Evolutionary conservation across 306 rosid genomes (phyloP).

Genomic region (Prunus kanzakura): DNA sequence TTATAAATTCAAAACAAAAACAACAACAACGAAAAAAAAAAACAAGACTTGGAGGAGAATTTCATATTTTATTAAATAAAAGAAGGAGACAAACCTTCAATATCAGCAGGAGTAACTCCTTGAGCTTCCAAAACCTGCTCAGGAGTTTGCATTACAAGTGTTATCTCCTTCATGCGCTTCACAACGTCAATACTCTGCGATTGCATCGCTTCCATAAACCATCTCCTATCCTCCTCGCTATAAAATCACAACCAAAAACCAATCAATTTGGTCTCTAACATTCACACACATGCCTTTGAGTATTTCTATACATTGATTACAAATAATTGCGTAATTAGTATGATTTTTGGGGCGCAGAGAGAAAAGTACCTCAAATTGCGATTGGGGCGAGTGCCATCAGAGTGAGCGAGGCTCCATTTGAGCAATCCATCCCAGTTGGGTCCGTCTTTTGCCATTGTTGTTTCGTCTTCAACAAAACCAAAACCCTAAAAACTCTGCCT

Average conservation of each 20-base stretch:
- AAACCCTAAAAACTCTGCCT: neutral
- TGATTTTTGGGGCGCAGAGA: neutral
- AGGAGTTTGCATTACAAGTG: slow-evolving; percentile 86
- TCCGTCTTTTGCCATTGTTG: slow-evolving; percentile 66
- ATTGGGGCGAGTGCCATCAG: slow-evolving; percentile 69
- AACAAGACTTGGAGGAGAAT: neutral
- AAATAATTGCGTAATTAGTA: neutral
- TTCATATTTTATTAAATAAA: neutral
- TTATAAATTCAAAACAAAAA: neutral
- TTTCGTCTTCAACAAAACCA: neutral
- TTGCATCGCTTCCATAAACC: slow-evolving; percentile 97
- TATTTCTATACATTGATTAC: neutral
- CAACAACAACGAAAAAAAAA: neutral
- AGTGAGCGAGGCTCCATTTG: slow-evolving; percentile 79
- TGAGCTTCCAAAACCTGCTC: slow-evolving; percentile 79
- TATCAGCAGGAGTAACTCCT: slow-evolving; percentile 64
- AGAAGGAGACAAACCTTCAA: slow-evolving; percentile 55
- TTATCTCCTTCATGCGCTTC: slow-evolving; percentile 93
- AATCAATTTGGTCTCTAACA: neutral
- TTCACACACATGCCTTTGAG: neutral
- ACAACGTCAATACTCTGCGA: slow-evolving; percentile 69
- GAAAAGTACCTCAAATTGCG: slow-evolving; percentile 51
- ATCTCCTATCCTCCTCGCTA: slow-evolving; percentile 84
- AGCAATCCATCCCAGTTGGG: slow-evolving; percentile 92
- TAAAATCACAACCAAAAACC: slow-evolving; percentile 8